A percentile compares a stretch with the other conserved stretches of the same genome.
Conservation (phyloP, 257 asterid genomes). For the Cynanchum wilfordii region DNA sequence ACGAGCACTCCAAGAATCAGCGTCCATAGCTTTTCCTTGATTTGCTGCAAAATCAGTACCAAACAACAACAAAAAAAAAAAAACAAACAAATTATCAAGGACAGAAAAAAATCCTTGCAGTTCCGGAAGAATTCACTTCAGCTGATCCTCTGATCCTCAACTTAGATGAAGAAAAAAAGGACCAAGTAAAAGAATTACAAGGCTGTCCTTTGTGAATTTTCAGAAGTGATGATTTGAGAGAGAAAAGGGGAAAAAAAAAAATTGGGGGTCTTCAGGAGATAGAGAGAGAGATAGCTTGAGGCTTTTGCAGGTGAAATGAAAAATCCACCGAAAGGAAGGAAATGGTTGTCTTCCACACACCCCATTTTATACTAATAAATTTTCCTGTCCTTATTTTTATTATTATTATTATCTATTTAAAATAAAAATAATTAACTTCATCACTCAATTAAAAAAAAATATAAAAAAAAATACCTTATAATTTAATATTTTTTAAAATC, state of each 20-base stretch:
- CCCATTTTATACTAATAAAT: not conserved
- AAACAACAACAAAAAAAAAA: too few relatives aligned
- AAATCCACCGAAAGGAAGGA: slow-evolving; percentile 49
- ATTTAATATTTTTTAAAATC: too few relatives aligned
- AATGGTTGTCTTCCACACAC: slow-evolving; percentile 25
- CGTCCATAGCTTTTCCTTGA: slow-evolving; percentile 54
- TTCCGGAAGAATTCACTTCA: not conserved
- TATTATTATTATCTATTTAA: not conserved
- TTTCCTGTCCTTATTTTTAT: slow-evolving; percentile 14
- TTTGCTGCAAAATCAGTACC: slow-evolving; percentile 1
- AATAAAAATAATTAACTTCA: not conserved
- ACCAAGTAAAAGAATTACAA: slow-evolving; percentile 10
- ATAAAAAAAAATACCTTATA: too few relatives aligned
- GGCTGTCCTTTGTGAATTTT: slow-evolving; percentile 16
- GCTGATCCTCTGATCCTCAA: slow-evolving; percentile 20
- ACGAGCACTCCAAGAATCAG: slow-evolving; percentile 87
- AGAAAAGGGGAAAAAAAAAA: slow-evolving; percentile 21
- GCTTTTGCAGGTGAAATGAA: slow-evolving; percentile 39
- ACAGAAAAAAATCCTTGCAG: not conserved
- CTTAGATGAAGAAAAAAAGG: slow-evolving; percentile 12
- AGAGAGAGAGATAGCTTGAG: slow-evolving; percentile 19
- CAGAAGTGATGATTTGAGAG: slow-evolving; percentile 26
- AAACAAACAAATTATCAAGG: not conserved
- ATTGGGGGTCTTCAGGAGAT: slow-evolving; percentile 7
- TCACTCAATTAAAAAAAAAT: not conserved